Conservation (phyloP, 1,284 basidiomycete species). For the Tilletia setariae region DNA sequence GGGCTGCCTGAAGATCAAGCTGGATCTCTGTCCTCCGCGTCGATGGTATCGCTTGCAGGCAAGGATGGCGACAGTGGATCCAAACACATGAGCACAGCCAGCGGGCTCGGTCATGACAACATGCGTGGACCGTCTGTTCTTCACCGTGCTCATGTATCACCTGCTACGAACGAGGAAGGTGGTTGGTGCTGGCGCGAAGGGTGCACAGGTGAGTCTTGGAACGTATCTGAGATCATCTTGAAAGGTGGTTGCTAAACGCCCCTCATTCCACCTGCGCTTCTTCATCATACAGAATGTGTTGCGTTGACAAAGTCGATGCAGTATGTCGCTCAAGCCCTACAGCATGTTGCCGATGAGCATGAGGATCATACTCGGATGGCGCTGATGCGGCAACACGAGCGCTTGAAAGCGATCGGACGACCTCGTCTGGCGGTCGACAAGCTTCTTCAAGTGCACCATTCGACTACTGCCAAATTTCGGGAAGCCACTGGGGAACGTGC, state of each 20-base stretch:
- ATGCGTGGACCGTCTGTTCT: too few species aligned
- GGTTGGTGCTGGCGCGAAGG: constrained; percentile 82
- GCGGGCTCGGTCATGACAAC: too few species aligned
- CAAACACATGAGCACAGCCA: too few species aligned
- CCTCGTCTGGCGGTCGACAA: constrained; percentile 58
- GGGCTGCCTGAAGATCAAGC: constrained; percentile 20
- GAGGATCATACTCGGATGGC: constrained; percentile 71
- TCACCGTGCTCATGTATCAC: too few species aligned
- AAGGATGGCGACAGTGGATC: constrained; percentile 67
- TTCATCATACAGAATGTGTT: constrained; percentile 63
- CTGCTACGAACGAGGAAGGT: constrained; percentile 66
- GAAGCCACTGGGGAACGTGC: constrained; percentile 53
- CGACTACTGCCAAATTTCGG: constrained; percentile 56
- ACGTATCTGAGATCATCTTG: neutral
- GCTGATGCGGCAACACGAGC: constrained; percentile 70
- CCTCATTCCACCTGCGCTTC: neutral
- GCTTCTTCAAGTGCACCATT: constrained; percentile 64
- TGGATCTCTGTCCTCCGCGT: neutral
- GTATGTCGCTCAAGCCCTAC: constrained; percentile 69
- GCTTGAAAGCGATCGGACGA: constrained; percentile 70
- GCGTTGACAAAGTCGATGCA: constrained; percentile 74
- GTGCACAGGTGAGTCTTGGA: constrained; percentile 61
- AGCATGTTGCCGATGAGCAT: constrained; percentile 71
- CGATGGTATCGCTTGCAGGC: constrained; percentile 62
- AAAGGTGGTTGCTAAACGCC: neutral